phyloP scores from a whole-genome alignment of 495 filamentous ascomycete genomes.

The Immersiella caudata region DNA sequence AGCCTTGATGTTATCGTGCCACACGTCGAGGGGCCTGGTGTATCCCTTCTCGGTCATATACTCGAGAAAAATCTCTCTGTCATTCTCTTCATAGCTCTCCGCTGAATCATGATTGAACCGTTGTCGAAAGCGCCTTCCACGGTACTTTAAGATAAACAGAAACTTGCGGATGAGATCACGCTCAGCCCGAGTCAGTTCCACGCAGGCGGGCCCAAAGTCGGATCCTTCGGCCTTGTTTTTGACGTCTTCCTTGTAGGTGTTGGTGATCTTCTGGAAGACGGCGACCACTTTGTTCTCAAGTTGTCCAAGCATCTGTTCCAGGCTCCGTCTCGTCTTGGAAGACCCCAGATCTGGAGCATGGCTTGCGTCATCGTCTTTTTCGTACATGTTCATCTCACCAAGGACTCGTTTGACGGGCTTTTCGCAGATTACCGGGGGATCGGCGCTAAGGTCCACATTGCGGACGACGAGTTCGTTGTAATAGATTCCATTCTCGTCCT shows the following conservation, averaged over 20 bases:
- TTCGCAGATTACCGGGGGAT: slow-evolving; percentile 32
- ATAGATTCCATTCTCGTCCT: slow-evolving; percentile 29
- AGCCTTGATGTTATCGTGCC: slow-evolving; percentile 52
- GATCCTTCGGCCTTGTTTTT: slow-evolving; percentile 14
- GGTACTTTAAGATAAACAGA: slow-evolving; percentile 58
- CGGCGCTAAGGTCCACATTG: slow-evolving; percentile 27
- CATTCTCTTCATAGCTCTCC: slow-evolving; percentile 44
- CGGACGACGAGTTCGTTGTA: slow-evolving; percentile 32
- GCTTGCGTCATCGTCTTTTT: neutral
- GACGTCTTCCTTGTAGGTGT: slow-evolving; percentile 30
- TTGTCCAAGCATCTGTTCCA: slow-evolving; percentile 43
- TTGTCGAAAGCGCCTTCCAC: slow-evolving; percentile 37
- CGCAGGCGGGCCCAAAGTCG: neutral
- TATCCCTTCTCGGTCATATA: slow-evolving; percentile 53
- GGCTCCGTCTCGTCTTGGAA: slow-evolving; percentile 32
- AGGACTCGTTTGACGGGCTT: slow-evolving; percentile 42
- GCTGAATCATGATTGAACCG: slow-evolving; percentile 40
- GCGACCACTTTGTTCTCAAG: slow-evolving; percentile 38
- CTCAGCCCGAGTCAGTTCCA: slow-evolving; percentile 42
- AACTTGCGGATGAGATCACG: slow-evolving; percentile 53
- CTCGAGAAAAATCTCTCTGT: slow-evolving; percentile 39
- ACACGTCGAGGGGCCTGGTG: slow-evolving; percentile 53
- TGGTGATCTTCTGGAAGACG: slow-evolving; percentile 40
- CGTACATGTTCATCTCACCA: slow-evolving; percentile 50
- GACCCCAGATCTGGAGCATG: neutral